Conservation (phyloP, 2,329 filamentous ascomycete species). For the Dendrostoma leiphaemia region DNA sequence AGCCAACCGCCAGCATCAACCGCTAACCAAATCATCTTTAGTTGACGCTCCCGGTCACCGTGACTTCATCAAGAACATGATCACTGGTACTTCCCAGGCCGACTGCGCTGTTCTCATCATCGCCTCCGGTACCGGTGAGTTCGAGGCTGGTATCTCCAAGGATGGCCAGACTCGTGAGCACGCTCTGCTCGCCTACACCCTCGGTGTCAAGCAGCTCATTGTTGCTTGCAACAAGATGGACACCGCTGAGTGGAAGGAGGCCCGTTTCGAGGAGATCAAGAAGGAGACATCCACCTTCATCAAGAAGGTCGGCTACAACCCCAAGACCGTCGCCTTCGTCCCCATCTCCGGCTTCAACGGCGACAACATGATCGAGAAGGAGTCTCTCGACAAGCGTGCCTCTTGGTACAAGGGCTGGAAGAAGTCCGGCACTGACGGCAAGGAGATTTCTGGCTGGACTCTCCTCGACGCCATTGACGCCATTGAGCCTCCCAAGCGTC, state of each 20-base stretch:
- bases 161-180: slow-evolving; percentile 99
- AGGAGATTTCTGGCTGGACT: slow-evolving; percentile 89
- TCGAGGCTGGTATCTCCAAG: slow-evolving; percentile 99
- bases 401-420: slow-evolving; percentile 99
- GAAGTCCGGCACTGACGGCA: slow-evolving; percentile 85
- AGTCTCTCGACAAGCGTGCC: slow-evolving; percentile 75
- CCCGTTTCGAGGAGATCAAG: slow-evolving; percentile 97
- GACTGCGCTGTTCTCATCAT: slow-evolving; percentile 99
- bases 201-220: slow-evolving; percentile 99
- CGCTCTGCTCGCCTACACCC: slow-evolving; percentile 99
- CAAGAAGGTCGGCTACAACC: slow-evolving; percentile 99
- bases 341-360: slow-evolving; percentile 99
- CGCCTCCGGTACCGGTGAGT: slow-evolving; percentile 99
- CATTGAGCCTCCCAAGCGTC: slow-evolving; percentile 90
- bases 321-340: slow-evolving; percentile 97
- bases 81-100: slow-evolving; percentile 99
- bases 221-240: slow-evolving; percentile 99
- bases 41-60: slow-evolving; percentile 95
- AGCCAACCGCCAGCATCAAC: too few species aligned
- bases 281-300: slow-evolving; percentile 99
- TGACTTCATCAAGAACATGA: slow-evolving; percentile 99
- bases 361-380: slow-evolving; percentile 96
- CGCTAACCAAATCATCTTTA: slow-evolving; percentile 20
- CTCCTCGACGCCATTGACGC: slow-evolving; percentile 98
- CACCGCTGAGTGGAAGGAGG: slow-evolving; percentile 97